phyloP scores from a whole-genome alignment of 2,329 filamentous ascomycete genomes.

The Plectosphaerella cucumerina region DNA sequence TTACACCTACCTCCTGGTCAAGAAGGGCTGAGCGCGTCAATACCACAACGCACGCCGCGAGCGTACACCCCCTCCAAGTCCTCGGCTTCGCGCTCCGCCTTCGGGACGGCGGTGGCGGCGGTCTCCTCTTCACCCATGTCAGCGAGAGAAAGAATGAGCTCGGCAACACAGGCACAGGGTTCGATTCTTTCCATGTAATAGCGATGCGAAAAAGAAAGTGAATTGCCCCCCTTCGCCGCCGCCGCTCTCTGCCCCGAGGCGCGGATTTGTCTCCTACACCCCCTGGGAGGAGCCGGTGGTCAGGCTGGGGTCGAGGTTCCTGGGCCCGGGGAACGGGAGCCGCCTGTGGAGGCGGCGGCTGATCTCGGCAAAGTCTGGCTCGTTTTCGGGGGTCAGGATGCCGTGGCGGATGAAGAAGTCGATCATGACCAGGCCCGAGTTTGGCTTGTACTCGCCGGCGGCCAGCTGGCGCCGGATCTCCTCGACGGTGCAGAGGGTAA shows the following conservation, averaged over 20 bases:
- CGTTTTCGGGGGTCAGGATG: constrained; percentile 73
- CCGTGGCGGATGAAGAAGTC: constrained; percentile 90
- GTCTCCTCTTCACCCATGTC: too few species aligned
- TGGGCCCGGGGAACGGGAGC: constrained; percentile 74
- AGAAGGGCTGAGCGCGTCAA: constrained; percentile 59
- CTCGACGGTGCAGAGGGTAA: constrained; percentile 72
- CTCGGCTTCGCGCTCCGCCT: not conserved
- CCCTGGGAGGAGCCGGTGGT: not conserved
- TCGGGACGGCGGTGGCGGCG: not conserved
- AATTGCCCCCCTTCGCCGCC: not conserved
- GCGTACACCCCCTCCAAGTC: not conserved
- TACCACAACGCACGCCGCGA: not conserved
- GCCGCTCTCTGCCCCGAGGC: not conserved
- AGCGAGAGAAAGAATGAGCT: too few species aligned
- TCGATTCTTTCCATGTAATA: too few species aligned
- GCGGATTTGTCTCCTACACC: not conserved
- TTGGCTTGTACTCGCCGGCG: constrained; percentile 82
- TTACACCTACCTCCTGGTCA: constrained; percentile 87
- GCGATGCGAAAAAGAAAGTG: not conserved
- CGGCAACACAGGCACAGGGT: too few species aligned
- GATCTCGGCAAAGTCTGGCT: constrained; percentile 75
- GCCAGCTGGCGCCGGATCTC: constrained; percentile 68
- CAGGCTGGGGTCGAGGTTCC: constrained; percentile 25
- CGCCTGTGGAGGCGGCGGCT: constrained; percentile 69
- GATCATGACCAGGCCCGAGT: constrained; percentile 77